These are phyloP conservation scores for Verticillium tricorpus DNA, from an alignment of 2,329 filamentous ascomycete genomes.

Conservation along the genomic window DNA sequence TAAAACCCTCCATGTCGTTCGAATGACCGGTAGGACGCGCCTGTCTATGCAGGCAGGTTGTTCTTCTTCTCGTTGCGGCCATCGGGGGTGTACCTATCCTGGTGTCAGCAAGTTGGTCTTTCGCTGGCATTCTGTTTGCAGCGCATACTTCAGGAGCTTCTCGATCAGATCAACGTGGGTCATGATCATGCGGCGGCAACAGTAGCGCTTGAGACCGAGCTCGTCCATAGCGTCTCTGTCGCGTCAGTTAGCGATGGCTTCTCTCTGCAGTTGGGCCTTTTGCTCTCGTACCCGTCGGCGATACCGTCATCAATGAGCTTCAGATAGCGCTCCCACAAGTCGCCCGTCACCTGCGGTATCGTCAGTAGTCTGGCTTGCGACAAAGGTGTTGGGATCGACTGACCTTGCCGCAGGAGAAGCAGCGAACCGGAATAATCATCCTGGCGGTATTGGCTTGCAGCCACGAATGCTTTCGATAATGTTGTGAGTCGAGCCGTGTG, in stretches of 20 bases:
- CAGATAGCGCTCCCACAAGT: constrained; percentile 96
- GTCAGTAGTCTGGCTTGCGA: constrained; percentile 18
- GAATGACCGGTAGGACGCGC: neutral
- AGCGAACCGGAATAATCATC: constrained; percentile 99
- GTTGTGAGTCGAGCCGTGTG: neutral
- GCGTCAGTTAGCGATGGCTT: neutral
- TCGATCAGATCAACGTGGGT: constrained; percentile 98
- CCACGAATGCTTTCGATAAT: neutral
- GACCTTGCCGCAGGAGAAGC: constrained; percentile 99
- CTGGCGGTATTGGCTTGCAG: constrained; percentile 27
- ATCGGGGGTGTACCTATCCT: constrained; percentile 53
- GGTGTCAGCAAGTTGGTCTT: neutral
- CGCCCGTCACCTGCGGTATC: constrained; percentile 76
- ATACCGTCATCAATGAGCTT: constrained; percentile 77
- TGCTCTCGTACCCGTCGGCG: constrained; percentile 63
- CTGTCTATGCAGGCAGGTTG: constrained; percentile 24
- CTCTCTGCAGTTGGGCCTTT: neutral
- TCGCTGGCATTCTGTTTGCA: neutral
- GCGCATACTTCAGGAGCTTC: constrained; percentile 83
- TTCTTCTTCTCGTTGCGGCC: constrained; percentile 61
- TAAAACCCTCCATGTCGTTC: neutral
- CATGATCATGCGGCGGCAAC: constrained; percentile 99
- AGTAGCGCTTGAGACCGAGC: constrained; percentile 91
- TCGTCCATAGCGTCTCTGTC: constrained; percentile 91
- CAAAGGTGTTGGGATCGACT: constrained; percentile 14